Base-by-base conservation (phyloP, 2,329 filamentous ascomycete genomes). In the Diaporthe eres region DNA sequence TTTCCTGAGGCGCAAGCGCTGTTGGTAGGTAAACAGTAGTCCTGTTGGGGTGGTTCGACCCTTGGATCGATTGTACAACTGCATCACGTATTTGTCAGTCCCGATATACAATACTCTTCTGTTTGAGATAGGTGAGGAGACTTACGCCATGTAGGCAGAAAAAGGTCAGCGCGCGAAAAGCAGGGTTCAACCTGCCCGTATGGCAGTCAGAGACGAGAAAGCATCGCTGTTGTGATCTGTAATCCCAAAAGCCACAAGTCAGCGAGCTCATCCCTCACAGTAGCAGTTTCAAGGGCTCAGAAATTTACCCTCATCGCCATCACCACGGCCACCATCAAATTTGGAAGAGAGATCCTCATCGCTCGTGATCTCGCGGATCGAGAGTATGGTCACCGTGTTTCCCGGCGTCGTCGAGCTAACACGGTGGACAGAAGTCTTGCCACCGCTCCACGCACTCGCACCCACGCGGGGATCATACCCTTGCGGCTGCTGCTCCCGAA, bases 1-100 rank as follows among this genome's bases (percentile, higher is more conserved):
- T 57, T 74, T 53, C 49, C 47, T 77, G 79, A 72, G 79, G 49
- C 49, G 34, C 31, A 42, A 55, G 49, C 65, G 49, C 49, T 39
- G 34, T 39, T 55, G n/a, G 65, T 76, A 80, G 34, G 49, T 77
- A 80, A 80, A 79, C 82, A 82, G 79, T 79, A 76, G 72, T 78
- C 17, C 34, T 7, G 28, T 19, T 53, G 19, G 22, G n/a, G 4
- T 13, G 47, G 22, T 39, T 39, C 78, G 78, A 76, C 74, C 74
- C 19, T 17, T 68, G 5, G 37, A 49, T 68, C 67, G 67, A 70
- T 76, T 9, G n/a, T 72, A 72, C 75, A 76, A 76, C 72, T 75
- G 53, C 12, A n/a, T 10, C 61, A 34, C 5, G n/a, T 49, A 19
- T 9, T 53, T 42, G 65, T 70, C 31, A 70, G 65, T 39, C 1